A percentile compares a stretch with the other conserved stretches of the same genome.
Evolutionary conservation across 163 green algal genomes (phyloP).

Genomic region (Scenedesmus sp.): DNA sequence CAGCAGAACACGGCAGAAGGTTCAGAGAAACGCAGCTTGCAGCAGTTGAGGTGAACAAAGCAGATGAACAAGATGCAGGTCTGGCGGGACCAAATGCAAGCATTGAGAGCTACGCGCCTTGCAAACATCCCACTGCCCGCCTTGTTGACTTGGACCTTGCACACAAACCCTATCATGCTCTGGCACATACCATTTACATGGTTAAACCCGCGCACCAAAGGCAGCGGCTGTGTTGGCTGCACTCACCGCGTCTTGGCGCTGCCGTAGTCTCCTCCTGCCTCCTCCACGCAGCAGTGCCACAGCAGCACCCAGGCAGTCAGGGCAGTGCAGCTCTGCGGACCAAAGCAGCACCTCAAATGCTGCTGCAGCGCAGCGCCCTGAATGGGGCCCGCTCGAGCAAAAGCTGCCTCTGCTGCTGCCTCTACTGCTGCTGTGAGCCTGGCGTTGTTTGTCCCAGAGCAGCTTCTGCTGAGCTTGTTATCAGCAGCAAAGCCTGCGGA

Average conservation of each 20-base stretch:
- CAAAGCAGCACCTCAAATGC: background rate
- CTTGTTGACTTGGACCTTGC: no score
- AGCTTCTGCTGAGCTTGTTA: background rate
- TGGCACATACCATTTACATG: no score
- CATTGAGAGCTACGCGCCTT: no score
- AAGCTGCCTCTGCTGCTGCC: background rate
- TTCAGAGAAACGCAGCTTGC: background rate
- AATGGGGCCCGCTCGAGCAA: no score
- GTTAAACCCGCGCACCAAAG: no score
- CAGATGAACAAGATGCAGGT: background rate
- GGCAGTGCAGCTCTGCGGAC: background rate
- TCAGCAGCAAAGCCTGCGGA: background rate
- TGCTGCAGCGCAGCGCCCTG: background rate
- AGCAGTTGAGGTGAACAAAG: background rate
- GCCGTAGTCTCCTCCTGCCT: background rate
- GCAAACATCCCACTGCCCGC: no score
- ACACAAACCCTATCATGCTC: no score
- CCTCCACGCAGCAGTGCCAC: background rate
- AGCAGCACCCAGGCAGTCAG: background rate
- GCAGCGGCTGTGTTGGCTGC: background rate
- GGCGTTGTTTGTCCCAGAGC: background rate
- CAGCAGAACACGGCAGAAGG: no score
- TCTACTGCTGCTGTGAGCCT: background rate
- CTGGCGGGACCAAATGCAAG: no score
- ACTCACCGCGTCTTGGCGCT: background rate